Conservation (phyloP, 129 eudicot species). For the Chrysanthemum makinoi region DNA sequence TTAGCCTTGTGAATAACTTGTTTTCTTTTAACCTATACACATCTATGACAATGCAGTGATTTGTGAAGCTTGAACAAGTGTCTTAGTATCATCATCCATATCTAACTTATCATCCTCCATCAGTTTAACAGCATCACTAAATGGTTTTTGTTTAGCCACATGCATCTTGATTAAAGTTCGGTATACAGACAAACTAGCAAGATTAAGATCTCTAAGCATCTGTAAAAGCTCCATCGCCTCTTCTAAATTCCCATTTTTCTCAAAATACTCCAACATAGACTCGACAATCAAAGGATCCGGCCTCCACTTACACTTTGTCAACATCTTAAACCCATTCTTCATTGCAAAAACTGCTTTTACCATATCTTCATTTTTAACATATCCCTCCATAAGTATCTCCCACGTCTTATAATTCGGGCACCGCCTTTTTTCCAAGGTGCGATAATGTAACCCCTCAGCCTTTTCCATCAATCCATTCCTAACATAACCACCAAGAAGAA, state of each 20-base stretch:
- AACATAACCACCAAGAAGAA: constrained; percentile 59
- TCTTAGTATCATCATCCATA: constrained; percentile 38
- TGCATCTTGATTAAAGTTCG: constrained; percentile 36
- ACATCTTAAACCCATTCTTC: constrained; percentile 31
- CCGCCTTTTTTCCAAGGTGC: constrained; percentile 48
- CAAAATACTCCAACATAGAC: constrained; percentile 41
- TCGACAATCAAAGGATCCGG: constrained; percentile 39
- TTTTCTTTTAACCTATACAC: neutral
- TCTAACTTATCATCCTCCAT: constrained; percentile 50
- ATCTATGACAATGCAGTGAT: constrained; percentile 3
- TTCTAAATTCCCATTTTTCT: constrained; percentile 36
- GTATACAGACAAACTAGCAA: constrained; percentile 41
- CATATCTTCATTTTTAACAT: constrained; percentile 39
- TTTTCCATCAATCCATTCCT: constrained; percentile 47
- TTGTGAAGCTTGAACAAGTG: constrained; percentile 26
- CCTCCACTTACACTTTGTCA: constrained; percentile 43
- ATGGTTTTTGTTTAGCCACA: constrained; percentile 22
- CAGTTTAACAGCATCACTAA: constrained; percentile 32
- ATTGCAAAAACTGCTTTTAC: constrained; percentile 47
- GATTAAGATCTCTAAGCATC: constrained; percentile 40
- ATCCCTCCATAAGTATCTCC: constrained; percentile 68
- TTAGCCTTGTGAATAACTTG: neutral
- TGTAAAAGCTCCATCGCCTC: constrained; percentile 35
- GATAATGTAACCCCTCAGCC: constrained; percentile 49
- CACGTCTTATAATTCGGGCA: constrained; percentile 60